A percentile compares a stretch with the other conserved stretches of the same genome.
These are phyloP conservation scores for Planoprotostelium fungivorum DNA, from an alignment of 78 protist species.

Conservation along the genomic window DNA sequence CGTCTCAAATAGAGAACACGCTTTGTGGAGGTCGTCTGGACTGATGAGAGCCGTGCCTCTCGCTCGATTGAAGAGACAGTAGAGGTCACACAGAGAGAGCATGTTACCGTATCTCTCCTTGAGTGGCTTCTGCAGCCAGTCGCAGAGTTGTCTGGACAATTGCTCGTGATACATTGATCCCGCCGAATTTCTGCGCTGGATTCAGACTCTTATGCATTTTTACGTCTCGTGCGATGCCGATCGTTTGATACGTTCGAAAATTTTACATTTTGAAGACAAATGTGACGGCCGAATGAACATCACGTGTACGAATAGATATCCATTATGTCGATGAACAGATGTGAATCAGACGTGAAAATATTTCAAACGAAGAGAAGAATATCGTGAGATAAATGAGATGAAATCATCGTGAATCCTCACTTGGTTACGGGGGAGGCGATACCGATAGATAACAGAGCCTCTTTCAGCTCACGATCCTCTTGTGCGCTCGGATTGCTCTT, in stretches of 20 bases:
- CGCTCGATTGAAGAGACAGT: not conserved
- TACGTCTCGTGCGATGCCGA: too few relatives aligned
- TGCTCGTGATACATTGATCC: not conserved
- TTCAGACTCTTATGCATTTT: too few relatives aligned
- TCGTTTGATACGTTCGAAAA: too few relatives aligned
- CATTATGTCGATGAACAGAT: too few relatives aligned
- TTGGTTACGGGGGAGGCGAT: not conserved
- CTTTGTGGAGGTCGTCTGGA: conserved; percentile 1
- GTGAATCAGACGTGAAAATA: too few relatives aligned
- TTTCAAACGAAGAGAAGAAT: not conserved
- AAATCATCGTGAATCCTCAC: not conserved
- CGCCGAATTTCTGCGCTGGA: not conserved
- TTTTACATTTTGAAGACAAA: too few relatives aligned
- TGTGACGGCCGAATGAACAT: too few relatives aligned
- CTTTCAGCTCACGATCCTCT: not conserved
- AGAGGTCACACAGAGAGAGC: not conserved
- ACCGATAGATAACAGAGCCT: not conserved
- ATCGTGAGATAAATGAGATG: not conserved
- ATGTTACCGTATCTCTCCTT: not conserved
- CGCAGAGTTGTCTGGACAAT: not conserved
- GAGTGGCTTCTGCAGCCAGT: not conserved
- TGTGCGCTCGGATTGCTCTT: not conserved
- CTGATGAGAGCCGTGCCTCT: not conserved
- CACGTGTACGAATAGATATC: too few relatives aligned
- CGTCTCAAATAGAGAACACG: not conserved